Base-by-base conservation (phyloP, 257 asterid species). In the Buddleja alternifolia region DNA sequence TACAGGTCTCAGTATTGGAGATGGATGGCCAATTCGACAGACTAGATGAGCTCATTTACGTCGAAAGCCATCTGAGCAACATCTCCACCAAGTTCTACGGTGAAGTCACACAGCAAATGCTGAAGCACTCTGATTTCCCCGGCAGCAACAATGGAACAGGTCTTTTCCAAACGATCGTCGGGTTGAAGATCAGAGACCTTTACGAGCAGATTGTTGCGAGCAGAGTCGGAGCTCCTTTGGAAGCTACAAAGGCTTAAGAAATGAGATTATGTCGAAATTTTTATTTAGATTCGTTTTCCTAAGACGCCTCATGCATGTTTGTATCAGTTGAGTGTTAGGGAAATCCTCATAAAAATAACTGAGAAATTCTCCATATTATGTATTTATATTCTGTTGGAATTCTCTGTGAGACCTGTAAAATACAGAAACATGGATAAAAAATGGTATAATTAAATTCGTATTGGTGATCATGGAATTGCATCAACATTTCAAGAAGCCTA, bases 121-220 rank as follows among this genome's bases (percentile, higher is more conserved):
- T 93, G 85, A 93, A 93, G 80, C 97, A 86, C 39, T 67, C 98
- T 0, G 97, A 93, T 59, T 93, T 93, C 82, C 98, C 98, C 0
- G 98, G 98, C 5, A 94, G 98, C 90, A 94, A 84, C 88, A 94
- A 94, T 25, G 98, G 99, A 10, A 91, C 99, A 0, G 99, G 99
- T 37, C 91, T 94, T 17, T 94, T 94, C 86, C 99, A 94, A 57
- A 94, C 99, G 29, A 86, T 94, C 50, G 69, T 87, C 0, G 97
- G 98, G 4, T 66, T 94, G 85, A 93, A 93, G 72, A 88, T 93
- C 80, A 86, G 98, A 70, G 98, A 90, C 66, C 94, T 90, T 29
- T 93, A 75, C 32, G 98, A 93, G 92, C 98, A 93, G 82, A 70
- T 93, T 51, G 63, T 83, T 11, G 84, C 96, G 3, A 79, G 81